Conservation (phyloP, 257 asterid genomes). For the Thymus mandschuricus region DNA sequence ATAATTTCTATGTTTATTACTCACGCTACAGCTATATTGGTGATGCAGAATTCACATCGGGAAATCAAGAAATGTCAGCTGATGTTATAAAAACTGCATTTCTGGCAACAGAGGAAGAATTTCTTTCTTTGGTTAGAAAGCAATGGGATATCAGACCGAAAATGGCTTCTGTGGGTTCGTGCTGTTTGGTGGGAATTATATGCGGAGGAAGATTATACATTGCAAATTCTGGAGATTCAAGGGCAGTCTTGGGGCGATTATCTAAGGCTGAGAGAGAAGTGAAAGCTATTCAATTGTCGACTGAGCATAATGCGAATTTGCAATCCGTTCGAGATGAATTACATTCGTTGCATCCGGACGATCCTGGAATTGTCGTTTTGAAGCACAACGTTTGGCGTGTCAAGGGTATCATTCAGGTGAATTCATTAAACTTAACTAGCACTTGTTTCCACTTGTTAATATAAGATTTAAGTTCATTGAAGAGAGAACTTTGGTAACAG, state of each 20-base stretch:
- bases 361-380: slow-evolving; percentile 70
- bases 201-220: slow-evolving; percentile 64
- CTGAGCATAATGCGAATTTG: slow-evolving; percentile 70
- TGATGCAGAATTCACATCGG: slow-evolving; percentile 65
- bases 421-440: background rate
- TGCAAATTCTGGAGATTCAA: slow-evolving; percentile 79
- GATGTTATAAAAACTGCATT: slow-evolving; percentile 65
- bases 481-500: background rate
- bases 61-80: slow-evolving; percentile 63
- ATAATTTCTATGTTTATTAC: slow-evolving; percentile 29
- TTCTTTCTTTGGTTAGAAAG: slow-evolving; percentile 61
- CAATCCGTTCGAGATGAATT: slow-evolving; percentile 67
- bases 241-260: slow-evolving; percentile 64
- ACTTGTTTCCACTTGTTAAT: slow-evolving; percentile 5
- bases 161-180: slow-evolving; percentile 75
- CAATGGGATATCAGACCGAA: slow-evolving; percentile 64
- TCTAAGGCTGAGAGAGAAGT: slow-evolving; percentile 43
- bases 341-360: slow-evolving; percentile 66
- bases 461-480: background rate
- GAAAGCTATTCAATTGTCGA: slow-evolving; percentile 68
- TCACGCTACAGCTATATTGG: slow-evolving; percentile 40
- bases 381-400: slow-evolving; percentile 87
- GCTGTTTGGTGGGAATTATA: slow-evolving; percentile 70
- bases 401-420: slow-evolving; percentile 84
- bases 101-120: slow-evolving; percentile 74